Base-by-base conservation (phyloP, 192 early-diverging fungal genomes). In the Backusella australiensis region DNA sequence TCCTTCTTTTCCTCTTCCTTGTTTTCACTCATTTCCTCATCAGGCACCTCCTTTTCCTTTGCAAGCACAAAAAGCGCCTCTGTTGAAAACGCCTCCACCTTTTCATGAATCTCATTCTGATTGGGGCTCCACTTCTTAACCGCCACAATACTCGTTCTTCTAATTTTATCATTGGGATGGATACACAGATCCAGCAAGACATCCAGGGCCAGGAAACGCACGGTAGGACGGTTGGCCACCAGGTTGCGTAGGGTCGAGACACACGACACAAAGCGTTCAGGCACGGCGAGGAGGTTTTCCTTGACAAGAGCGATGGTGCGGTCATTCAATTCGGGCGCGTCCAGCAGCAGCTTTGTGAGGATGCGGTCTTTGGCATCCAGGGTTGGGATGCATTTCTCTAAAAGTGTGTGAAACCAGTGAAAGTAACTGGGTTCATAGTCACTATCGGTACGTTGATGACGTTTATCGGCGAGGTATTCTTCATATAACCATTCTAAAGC, bases 401-500 rank as follows among this genome's bases (percentile, higher is more conserved):
- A 44, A 23, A 85, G 34, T 34, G 53, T n/a, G 6, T 75, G 66
- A 12, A 83, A 65, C 85, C 85, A 86, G n/a, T 56, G 36, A 34
- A 71, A 68, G 67, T 86, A 86, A 34, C 73, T 71, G 12, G 80
- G 59, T 42, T 79, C 67, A 63, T 84, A 78, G 34, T 80, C 76
- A n/a, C 71, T 72, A n/a, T 84, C 69, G 1, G 29, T 56, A 19
- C 69, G 78, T 32, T 63, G 39, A 6, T 26, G 73, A 32, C 63
- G 32, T 56, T 41, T 21, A 52, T 81, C 79, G 35, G 19, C 36
- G 4, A 71, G 39, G 80, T 85, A 92, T 63, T 94, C 90, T 71
- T 95, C 92, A 66, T 95, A 84, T 23, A 95, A 82, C 94, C 94
- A 95, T 9, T 85, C 85, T 34, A 94, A 68, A 0, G 93, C 93